Conservation (phyloP, 208 protist genomes). For the Crithidia bombi region DNA sequence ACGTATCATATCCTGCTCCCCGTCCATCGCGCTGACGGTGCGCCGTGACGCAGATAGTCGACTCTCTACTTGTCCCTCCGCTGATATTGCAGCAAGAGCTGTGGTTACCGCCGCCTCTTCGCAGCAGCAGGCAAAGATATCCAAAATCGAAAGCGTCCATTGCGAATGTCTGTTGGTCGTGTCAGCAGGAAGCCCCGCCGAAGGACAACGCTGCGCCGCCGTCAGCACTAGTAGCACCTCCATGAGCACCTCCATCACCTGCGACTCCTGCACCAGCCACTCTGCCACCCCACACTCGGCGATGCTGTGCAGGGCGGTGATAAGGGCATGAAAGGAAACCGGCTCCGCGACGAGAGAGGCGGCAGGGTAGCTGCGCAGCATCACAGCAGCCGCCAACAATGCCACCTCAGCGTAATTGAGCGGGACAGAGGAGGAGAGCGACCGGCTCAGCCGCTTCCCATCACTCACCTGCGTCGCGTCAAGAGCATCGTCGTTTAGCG, state of each 20-base stretch:
- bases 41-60: not conserved
- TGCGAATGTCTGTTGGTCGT: not conserved
- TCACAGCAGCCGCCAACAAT: conserved; percentile 21
- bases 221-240: conserved; percentile 42
- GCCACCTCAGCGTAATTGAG: conserved; percentile 30
- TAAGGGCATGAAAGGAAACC: conserved; percentile 18
- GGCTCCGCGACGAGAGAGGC: conserved; percentile 22
- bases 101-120: conserved; percentile 19
- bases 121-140: conserved; percentile 18
- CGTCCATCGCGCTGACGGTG: too few species aligned
- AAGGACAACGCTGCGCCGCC: conserved; percentile 2
- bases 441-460: not conserved
- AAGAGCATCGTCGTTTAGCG: not conserved
- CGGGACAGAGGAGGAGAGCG: conserved; percentile 1
- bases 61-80: not conserved
- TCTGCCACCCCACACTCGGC: conserved; percentile 35
- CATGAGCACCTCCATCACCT: conserved; percentile 46
- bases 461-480: not conserved
- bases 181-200: not conserved
- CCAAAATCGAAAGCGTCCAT: conserved; percentile 20
- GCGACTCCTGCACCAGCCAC: conserved; percentile 45
- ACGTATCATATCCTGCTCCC: conserved; percentile 29
- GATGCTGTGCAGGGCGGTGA: conserved; percentile 23
- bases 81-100: too few species aligned
- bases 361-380: conserved; percentile 23